A percentile compares a stretch with the other conserved stretches of the same genome.
phyloP scores from a whole-genome alignment of 1,284 basidiomycete genomes.

The Puccinia coronata region DNA sequence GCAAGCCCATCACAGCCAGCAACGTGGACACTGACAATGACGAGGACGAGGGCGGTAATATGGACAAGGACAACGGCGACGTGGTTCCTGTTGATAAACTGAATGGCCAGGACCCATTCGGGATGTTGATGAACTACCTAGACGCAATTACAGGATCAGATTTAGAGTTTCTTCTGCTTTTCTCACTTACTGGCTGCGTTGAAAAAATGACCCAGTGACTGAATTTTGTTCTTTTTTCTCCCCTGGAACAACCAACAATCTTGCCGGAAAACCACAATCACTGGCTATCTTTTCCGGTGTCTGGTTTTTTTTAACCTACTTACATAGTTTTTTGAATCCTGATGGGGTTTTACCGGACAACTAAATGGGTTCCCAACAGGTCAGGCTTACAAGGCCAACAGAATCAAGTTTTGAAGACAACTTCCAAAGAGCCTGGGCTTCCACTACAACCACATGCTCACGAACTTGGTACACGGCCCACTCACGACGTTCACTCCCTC shows the following conservation, averaged over 20 bases:
- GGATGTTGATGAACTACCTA: constrained; percentile 44
- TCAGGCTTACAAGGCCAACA: no score
- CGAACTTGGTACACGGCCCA: no score
- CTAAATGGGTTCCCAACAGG: no score
- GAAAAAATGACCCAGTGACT: not conserved
- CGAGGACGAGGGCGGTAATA: not conserved
- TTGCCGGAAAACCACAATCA: no score
- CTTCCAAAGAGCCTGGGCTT: no score
- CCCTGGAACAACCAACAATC: no score
- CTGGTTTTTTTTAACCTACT: not conserved
- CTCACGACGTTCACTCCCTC: no score
- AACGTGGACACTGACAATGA: not conserved
- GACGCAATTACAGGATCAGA: constrained; percentile 40
- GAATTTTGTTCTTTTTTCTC: no score
- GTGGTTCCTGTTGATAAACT: not conserved
- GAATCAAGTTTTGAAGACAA: no score
- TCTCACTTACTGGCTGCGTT: not conserved
- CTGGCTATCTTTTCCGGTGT: no score
- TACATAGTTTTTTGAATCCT: constrained; percentile 17
- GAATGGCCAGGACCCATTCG: constrained; percentile 31
- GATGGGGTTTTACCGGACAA: not conserved
- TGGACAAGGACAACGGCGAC: not conserved
- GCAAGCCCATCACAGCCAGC: not conserved
- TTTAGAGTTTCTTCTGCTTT: constrained; percentile 23
- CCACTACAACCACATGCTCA: no score